phyloP scores from a whole-genome alignment of 495 filamentous ascomycete species.

The Penicillium angulare region DNA sequence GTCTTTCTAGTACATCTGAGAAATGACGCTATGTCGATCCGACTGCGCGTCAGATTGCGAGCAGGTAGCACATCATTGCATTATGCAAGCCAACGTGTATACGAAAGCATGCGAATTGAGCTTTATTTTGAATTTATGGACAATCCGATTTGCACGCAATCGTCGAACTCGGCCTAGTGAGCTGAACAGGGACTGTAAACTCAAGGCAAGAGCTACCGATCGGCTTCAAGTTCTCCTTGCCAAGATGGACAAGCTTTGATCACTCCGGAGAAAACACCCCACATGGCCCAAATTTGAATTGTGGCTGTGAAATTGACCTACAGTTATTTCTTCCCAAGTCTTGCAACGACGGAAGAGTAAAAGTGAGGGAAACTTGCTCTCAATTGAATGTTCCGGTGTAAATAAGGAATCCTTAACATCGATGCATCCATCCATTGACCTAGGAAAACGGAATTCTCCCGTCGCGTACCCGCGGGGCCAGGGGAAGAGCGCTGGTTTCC shows the following conservation, averaged over 20 bases:
- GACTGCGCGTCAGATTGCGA: too few species aligned
- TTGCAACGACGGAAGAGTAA: too few species aligned
- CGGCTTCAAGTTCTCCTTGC: background rate
- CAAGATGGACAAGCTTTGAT: conserved; percentile 1
- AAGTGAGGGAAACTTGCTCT: background rate
- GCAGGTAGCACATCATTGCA: background rate
- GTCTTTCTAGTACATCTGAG: too few species aligned
- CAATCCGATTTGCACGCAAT: too few species aligned
- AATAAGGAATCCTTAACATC: too few species aligned
- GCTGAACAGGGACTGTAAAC: background rate
- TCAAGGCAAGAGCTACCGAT: background rate
- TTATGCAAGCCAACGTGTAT: background rate
- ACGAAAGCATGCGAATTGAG: background rate
- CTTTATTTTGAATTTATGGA: too few species aligned
- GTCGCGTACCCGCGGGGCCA: background rate
- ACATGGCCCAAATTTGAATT: too few species aligned
- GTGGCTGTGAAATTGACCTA: too few species aligned
- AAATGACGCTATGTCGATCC: too few species aligned
- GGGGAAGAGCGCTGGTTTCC: background rate
- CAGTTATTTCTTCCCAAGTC: background rate
- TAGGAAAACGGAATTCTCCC: too few species aligned
- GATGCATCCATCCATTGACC: background rate
- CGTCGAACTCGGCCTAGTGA: too few species aligned
- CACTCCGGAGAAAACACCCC: background rate
- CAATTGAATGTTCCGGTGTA: too few species aligned